Percentiles rank a stretch among this genome's conserved stretches.
Evolutionary conservation across 2,329 filamentous ascomycete genomes (phyloP).

Genomic region (Clarireedia monteithiana): DNA sequence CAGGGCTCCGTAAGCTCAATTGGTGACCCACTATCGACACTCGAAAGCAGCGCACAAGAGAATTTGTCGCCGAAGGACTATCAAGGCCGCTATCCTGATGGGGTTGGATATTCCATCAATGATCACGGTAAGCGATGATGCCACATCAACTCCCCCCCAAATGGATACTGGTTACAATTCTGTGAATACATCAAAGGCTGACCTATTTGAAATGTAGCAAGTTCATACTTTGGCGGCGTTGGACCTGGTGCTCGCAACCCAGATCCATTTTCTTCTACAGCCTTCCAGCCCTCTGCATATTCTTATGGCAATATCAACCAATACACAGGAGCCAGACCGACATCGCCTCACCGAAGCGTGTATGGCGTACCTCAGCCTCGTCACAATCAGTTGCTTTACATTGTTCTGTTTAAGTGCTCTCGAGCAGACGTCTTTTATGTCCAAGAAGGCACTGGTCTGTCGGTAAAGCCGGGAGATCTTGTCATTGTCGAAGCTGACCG

Average conservation of each 20-base stretch:
- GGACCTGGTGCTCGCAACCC: constrained; percentile 19
- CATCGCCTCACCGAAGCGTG: constrained; percentile 54
- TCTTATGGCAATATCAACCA: constrained; percentile 21
- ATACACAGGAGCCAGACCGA: constrained; percentile 34
- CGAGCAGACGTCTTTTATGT: constrained; percentile 96
- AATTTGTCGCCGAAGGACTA: constrained; percentile 24
- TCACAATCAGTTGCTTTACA: constrained; percentile 67
- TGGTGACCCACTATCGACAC: constrained; percentile 40
- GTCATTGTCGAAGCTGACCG: constrained; percentile 98
- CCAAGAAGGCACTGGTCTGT: constrained; percentile 87
- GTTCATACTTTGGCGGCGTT: constrained; percentile 28
- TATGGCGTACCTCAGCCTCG: constrained; percentile 54
- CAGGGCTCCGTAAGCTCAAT: constrained; percentile 57
- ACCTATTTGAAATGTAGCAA: constrained; percentile 21
- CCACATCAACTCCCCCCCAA: background rate
- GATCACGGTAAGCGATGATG: constrained; percentile 28
- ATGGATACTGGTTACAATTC: background rate
- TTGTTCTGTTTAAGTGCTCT: constrained; percentile 95
- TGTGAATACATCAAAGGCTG: constrained; percentile 13
- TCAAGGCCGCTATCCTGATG: constrained; percentile 26
- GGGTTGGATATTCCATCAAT: constrained; percentile 23
- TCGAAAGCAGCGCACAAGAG: constrained; percentile 25
- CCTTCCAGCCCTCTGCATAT: constrained; percentile 19
- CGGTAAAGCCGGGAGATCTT: constrained; percentile 82
- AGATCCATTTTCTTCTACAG: constrained; percentile 15